These are phyloP conservation scores for Agapanthus africanus DNA, from an alignment of 106 monocot species.

Conservation along the genomic window DNA sequence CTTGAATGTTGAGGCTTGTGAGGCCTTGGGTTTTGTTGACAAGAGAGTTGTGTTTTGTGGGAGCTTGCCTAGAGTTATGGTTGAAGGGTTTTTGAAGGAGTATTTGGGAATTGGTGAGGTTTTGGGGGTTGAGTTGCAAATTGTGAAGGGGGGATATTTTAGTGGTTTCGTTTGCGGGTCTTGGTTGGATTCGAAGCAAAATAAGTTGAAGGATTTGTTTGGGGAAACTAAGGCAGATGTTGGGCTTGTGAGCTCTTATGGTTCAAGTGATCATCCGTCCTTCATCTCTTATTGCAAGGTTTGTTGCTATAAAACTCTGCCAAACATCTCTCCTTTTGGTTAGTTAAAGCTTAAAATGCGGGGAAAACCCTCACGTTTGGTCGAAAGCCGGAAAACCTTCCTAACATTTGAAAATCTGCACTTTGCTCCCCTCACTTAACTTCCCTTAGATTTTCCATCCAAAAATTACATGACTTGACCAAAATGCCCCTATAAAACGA, in stretches of 20 bases:
- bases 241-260: constrained; percentile 26
- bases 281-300: constrained; percentile 55
- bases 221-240: constrained; percentile 34
- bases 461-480: no score
- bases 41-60: constrained; percentile 36
- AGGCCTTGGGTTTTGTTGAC: constrained; percentile 18
- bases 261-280: constrained; percentile 24
- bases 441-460: no score
- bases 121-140: constrained; percentile 36
- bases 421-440: no score
- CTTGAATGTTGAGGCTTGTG: constrained; percentile 37
- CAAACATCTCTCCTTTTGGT: no score
- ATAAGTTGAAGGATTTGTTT: constrained; percentile 20
- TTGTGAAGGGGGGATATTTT: constrained; percentile 24
- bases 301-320: no score
- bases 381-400: no score
- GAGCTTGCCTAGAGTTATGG: constrained; percentile 52
- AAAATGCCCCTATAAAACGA: no score
- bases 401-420: no score
- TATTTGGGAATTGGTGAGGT: constrained; percentile 39
- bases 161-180: no score
- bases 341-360: no score
- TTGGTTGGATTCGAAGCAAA: constrained; percentile 23
- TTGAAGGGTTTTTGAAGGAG: constrained; percentile 61
- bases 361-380: no score